Evolutionary conservation across 176 grass and related monocot species (phyloP).

Genomic region (Zoysia pacifica): DNA sequence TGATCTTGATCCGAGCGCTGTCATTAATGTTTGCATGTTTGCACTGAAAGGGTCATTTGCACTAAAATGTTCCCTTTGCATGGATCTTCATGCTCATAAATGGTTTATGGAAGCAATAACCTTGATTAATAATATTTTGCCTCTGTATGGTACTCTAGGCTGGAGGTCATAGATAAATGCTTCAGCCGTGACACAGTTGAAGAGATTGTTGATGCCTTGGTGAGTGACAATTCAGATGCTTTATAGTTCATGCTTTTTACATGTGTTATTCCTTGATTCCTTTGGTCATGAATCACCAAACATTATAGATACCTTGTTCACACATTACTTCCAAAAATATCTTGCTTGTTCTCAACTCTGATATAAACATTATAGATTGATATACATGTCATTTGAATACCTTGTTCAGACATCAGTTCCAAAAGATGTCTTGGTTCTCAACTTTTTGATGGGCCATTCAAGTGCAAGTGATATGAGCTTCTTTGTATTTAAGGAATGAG

Average conservation of each 20-base stretch:
- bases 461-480: too few species aligned
- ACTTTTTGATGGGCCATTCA: neutral
- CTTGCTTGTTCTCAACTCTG: too few species aligned
- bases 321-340: too few species aligned
- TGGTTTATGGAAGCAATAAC: neutral
- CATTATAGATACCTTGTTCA: conserved; percentile 6
- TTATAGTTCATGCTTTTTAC: neutral
- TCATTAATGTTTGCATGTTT: too few species aligned
- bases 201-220: conserved; percentile 89
- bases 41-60: too few species aligned
- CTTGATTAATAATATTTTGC: conserved; percentile 31
- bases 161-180: conserved; percentile 91
- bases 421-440: neutral
- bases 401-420: too few species aligned
- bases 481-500: neutral
- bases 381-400: too few species aligned
- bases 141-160: conserved; percentile 48
- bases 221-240: conserved; percentile 39
- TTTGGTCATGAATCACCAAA: conserved; percentile 7
- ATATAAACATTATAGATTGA: too few species aligned
- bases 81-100: neutral
- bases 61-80: neutral
- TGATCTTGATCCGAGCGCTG: too few species aligned
- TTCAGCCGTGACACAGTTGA: conserved; percentile 85
- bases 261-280: conserved; percentile 3